Evolutionary conservation across 2,329 filamentous ascomycete genomes (phyloP).

Genomic region (Alternaria sp.): DNA sequence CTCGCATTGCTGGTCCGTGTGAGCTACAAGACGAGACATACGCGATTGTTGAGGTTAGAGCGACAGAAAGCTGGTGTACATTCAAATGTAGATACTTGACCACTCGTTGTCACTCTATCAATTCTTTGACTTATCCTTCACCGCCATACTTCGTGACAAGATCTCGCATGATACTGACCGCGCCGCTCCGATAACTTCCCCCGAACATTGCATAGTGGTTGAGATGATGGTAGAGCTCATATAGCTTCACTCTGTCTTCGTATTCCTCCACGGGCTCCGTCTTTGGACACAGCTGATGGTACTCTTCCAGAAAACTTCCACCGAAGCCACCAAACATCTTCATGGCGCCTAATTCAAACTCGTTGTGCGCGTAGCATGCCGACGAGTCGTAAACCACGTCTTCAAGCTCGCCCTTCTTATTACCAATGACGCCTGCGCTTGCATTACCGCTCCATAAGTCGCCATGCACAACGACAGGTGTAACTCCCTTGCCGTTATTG

Average conservation of each 20-base stretch:
- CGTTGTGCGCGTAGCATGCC: conserved; percentile 81
- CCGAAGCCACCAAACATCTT: conserved; percentile 94
- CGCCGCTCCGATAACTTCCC: conserved; percentile 75
- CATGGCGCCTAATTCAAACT: conserved; percentile 95
- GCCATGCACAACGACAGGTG: conserved; percentile 85
- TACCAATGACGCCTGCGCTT: conserved; percentile 66
- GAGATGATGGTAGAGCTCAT: conserved; percentile 89
- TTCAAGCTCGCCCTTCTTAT: conserved; percentile 67
- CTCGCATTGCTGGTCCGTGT: not conserved
- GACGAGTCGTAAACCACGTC: conserved; percentile 86
- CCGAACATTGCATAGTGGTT: conserved; percentile 90
- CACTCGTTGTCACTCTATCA: not conserved
- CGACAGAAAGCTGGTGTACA: not conserved
- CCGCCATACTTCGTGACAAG: conserved; percentile 73
- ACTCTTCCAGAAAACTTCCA: conserved; percentile 74
- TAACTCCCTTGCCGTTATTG: conserved; percentile 64
- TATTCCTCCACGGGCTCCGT: conserved; percentile 83
- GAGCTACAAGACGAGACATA: not conserved
- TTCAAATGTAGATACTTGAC: conserved; percentile 13
- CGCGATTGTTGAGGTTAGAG: not conserved
- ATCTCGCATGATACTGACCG: conserved; percentile 78
- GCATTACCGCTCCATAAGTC: conserved; percentile 95
- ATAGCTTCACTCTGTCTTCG: conserved; percentile 80
- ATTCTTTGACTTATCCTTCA: not conserved
- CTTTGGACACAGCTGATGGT: conserved; percentile 76